Evolutionary conservation across 1,284 basidiomycete genomes (phyloP).

Genomic region (Ceratobasidium sp.): DNA sequence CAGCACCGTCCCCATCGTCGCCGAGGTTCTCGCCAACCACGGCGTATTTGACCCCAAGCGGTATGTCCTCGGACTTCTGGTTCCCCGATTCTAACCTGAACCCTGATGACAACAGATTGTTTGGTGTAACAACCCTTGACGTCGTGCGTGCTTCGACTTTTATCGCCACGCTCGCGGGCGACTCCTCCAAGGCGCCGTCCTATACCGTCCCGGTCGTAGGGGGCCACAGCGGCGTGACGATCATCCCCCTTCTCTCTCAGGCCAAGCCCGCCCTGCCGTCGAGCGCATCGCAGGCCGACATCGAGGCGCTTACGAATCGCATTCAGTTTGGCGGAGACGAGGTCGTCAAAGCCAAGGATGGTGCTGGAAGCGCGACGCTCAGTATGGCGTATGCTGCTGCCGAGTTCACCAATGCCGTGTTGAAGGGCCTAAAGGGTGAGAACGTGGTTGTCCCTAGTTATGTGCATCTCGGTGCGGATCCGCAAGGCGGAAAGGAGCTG

Average conservation of each 20-base stretch:
- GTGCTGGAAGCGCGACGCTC: constrained; percentile 85
- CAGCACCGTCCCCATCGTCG: constrained; percentile 92
- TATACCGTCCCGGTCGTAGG: constrained; percentile 92
- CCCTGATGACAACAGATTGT: constrained; percentile 67
- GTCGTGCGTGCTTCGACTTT: constrained; percentile 98
- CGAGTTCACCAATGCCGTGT: constrained; percentile 81
- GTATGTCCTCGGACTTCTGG: constrained; percentile 57
- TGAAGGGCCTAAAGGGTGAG: constrained; percentile 90
- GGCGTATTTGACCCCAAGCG: constrained; percentile 91
- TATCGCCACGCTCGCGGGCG: constrained; percentile 82
- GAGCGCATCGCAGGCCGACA: constrained; percentile 58
- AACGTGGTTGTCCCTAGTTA: constrained; percentile 87
- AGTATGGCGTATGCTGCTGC: constrained; percentile 94
- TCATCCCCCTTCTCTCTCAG: constrained; percentile 96
- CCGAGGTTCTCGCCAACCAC: constrained; percentile 93
- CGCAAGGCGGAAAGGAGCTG: constrained; percentile 71
- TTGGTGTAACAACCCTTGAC: constrained; percentile 98
- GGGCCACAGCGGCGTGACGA: constrained; percentile 96
- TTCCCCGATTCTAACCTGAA: constrained; percentile 21
- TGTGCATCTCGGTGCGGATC: constrained; percentile 83
- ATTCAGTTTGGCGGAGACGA: constrained; percentile 98
- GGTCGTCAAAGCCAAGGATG: constrained; percentile 93
- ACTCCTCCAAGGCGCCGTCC: constrained; percentile 69
- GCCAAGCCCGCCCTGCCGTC: constrained; percentile 76
- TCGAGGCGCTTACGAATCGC: constrained; percentile 79